Base-by-base conservation (phyloP, 768 basidiomycete species). In the Suillus decipiens region DNA sequence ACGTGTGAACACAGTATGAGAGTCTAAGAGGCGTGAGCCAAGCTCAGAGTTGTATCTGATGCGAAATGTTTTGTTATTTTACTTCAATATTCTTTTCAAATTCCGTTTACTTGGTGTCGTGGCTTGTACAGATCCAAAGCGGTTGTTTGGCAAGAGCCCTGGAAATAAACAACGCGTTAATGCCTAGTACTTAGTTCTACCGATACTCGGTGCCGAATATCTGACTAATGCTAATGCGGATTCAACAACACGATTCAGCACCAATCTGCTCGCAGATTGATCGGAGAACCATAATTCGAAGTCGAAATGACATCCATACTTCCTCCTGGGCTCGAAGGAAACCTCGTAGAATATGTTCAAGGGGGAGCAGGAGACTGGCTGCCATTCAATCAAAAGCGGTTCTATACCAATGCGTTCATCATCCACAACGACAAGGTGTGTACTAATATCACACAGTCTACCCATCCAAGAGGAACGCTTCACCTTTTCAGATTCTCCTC, bases 331-430 rank as follows among this genome's bases (percentile, higher is more conserved):
- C 66, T 84, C 19, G 67, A 74, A 51, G 75, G 73, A 50, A 68
- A 73, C 36, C 69, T 69, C 33, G 53, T 31, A 28, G 74, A 73
- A n/a, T 80, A 64, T 48, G 71, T 59, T 62, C 80, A 83, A 9
- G 82, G 82, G 9, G 77, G 79, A n/a, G 76, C 75, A 11, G 66
- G 69, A 12, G 71, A 78, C 28, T 91, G 89, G 89, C 69, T 81
- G 48, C 60, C 77, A 0, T 80, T 80, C 65, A 70, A 76, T 7
- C 73, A 71, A 33, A 74, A 68, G 15, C 82, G 77, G 59, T 72
- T 81, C 36, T 93, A 88, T 68, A 93, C 90, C 37, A 91, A 91
- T 68, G 88, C 87, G 45, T 91, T 89, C 67, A 77, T 92, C 57
- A 71, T 87, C 11, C 75, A 86, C 28, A 79, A 81, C 54, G 75